Evolutionary conservation across 139 green algal genomes (phyloP).

Genomic region (Ettlia oleoabundans): DNA sequence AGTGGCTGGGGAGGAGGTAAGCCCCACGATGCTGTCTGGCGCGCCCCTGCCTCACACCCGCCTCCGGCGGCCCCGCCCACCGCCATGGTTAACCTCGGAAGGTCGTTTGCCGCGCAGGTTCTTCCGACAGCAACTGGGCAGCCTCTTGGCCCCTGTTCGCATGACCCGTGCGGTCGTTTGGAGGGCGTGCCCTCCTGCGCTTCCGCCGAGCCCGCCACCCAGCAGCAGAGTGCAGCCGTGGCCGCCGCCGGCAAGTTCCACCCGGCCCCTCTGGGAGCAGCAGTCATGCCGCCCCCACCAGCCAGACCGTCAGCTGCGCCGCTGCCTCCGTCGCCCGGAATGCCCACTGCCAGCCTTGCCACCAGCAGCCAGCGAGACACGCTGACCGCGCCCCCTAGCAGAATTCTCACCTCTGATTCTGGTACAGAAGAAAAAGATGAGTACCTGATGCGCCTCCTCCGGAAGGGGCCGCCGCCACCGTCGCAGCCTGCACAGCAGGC

Average conservation of each 20-base stretch:
- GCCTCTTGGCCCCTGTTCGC: neutral
- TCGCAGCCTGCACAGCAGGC: no score
- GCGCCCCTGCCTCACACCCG: no score
- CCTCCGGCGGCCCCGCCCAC: no score
- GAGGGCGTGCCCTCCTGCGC: neutral
- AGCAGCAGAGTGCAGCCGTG: neutral
- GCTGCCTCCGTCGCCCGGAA: neutral
- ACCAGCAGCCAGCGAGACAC: slow-evolving; percentile 34
- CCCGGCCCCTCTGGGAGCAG: neutral
- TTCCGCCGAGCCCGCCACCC: neutral
- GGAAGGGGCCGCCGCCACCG: slow-evolving; percentile 9
- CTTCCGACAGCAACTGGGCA: neutral
- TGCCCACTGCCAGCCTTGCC: neutral
- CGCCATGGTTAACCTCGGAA: no score
- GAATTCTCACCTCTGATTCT: neutral
- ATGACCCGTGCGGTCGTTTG: neutral
- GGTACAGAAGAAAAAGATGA: slow-evolving; percentile 3
- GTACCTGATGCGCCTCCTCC: slow-evolving; percentile 36
- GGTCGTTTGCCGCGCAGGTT: neutral
- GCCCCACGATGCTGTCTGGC: no score
- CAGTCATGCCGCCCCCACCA: slow-evolving; percentile 2
- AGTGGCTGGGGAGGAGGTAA: neutral
- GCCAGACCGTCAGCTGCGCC: neutral
- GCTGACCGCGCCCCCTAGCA: neutral
- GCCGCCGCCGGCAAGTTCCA: no score